phyloP scores from a whole-genome alignment of 306 rosid genomes.

The Gastrolobium bilobum region DNA sequence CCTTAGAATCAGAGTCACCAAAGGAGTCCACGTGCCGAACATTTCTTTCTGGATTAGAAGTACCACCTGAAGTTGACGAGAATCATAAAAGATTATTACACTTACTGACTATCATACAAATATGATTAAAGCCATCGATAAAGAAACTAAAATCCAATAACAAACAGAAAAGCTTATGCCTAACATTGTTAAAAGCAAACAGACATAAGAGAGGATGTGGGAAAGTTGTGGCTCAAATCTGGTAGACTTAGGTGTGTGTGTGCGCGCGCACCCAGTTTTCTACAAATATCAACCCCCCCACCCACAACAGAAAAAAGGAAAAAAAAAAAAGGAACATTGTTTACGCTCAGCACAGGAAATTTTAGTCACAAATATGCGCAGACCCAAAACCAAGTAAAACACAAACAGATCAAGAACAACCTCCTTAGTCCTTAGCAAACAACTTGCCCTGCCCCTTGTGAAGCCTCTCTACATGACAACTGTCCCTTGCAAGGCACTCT shows the following conservation, averaged over 20 bases:
- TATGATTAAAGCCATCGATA: slow-evolving; percentile 1
- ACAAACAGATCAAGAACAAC: no score
- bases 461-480: neutral
- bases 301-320: no score
- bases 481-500: neutral
- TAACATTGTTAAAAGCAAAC: neutral
- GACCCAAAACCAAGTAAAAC: neutral
- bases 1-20: slow-evolving; percentile 74
- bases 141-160: slow-evolving; percentile 20
- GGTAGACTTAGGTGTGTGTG: neutral
- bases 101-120: neutral
- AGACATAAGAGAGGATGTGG: slow-evolving; percentile 5
- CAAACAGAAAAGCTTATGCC: neutral
- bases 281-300: neutral
- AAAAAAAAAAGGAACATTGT: neutral
- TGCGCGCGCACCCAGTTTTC: neutral
- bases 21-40: slow-evolving; percentile 80
- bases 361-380: neutral
- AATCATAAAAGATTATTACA: slow-evolving; percentile 3
- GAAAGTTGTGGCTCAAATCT: neutral
- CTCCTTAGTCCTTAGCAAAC: neutral
- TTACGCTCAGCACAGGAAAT: neutral
- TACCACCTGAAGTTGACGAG: slow-evolving; percentile 59
- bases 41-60: slow-evolving; percentile 63
- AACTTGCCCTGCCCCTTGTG: neutral